Evolutionary conservation across 345 rosid genomes (phyloP).

Genomic region (Euphorbia tirucalli): DNA sequence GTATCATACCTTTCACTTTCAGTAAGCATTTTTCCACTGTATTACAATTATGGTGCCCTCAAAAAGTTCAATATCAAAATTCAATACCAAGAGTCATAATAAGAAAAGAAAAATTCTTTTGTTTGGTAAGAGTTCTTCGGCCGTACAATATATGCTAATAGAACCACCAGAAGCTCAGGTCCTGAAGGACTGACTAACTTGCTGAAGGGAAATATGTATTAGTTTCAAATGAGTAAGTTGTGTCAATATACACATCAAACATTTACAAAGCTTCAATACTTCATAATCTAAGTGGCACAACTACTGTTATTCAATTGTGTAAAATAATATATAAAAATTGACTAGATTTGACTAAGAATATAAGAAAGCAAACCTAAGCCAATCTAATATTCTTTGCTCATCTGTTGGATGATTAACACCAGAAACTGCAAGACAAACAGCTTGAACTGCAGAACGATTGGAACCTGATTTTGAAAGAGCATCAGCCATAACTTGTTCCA

Average conservation of each 20-base stretch:
- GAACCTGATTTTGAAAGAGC: conserved; percentile 71
- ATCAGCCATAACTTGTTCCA: conserved; percentile 86
- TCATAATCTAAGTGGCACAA: background rate
- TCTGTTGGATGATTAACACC: conserved; percentile 94
- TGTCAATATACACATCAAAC: background rate
- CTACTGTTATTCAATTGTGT: background rate
- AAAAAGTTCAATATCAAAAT: no score
- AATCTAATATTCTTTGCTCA: conserved; percentile 61
- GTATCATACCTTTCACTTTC: background rate
- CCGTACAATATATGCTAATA: no score
- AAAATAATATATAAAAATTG: background rate
- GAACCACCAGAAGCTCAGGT: no score
- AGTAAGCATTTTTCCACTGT: background rate
- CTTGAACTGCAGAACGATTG: conserved; percentile 64
- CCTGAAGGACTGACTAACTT: no score
- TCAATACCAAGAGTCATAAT: no score
- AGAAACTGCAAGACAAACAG: conserved; percentile 91
- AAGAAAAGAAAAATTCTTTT: no score
- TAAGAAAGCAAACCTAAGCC: conserved; percentile 70
- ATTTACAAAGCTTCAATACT: background rate
- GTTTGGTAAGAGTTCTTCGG: no score
- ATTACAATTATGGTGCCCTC: background rate
- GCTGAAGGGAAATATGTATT: no score
- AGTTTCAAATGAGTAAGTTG: no score
- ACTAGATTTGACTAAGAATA: background rate